Conservation (phyloP, 2,329 filamentous ascomycete species). For the Colletotrichum limetticola region DNA sequence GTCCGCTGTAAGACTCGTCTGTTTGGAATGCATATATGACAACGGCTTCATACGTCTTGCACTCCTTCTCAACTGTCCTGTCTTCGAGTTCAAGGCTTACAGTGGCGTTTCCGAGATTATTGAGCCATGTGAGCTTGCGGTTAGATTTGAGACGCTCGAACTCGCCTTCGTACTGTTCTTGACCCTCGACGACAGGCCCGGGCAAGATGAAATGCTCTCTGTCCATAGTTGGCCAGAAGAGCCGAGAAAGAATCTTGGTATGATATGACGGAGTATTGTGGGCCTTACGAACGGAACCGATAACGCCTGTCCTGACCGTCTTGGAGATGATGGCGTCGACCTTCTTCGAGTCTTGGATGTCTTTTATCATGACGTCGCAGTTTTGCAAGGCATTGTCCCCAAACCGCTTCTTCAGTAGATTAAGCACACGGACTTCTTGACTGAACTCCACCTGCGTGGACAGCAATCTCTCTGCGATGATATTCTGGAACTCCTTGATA, state of each 20-base stretch:
- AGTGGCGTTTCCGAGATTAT: slow-evolving; percentile 81
- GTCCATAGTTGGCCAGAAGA: slow-evolving; percentile 91
- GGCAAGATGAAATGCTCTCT: slow-evolving; percentile 77
- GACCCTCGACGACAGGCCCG: slow-evolving; percentile 65
- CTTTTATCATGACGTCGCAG: slow-evolving; percentile 97
- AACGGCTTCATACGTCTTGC: slow-evolving; percentile 86
- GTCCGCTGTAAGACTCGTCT: slow-evolving; percentile 48
- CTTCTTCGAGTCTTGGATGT: slow-evolving; percentile 84
- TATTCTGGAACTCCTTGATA: slow-evolving; percentile 91
- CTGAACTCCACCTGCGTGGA: slow-evolving; percentile 75
- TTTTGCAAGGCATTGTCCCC: slow-evolving; percentile 88
- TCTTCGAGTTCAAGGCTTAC: slow-evolving; percentile 88
- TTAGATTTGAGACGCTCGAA: slow-evolving; percentile 86
- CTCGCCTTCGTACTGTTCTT: slow-evolving; percentile 76
- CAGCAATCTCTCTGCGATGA: slow-evolving; percentile 85
- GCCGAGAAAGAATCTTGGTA: slow-evolving; percentile 87
- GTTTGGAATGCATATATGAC: slow-evolving; percentile 86
- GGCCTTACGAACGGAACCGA: slow-evolving; percentile 35
- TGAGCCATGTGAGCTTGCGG: slow-evolving; percentile 89
- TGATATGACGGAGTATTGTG: slow-evolving; percentile 63
- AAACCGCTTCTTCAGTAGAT: slow-evolving; percentile 88
- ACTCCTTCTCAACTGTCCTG: slow-evolving; percentile 76
- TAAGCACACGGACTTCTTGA: slow-evolving; percentile 84
- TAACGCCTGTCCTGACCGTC: slow-evolving; percentile 37
- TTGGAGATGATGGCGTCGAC: slow-evolving; percentile 76